Evolutionary conservation across 108 stramenopile species (phyloP), one percentile per base, ranked within the genome.

Genomic region (Discostella pseudostelligera): DNA sequence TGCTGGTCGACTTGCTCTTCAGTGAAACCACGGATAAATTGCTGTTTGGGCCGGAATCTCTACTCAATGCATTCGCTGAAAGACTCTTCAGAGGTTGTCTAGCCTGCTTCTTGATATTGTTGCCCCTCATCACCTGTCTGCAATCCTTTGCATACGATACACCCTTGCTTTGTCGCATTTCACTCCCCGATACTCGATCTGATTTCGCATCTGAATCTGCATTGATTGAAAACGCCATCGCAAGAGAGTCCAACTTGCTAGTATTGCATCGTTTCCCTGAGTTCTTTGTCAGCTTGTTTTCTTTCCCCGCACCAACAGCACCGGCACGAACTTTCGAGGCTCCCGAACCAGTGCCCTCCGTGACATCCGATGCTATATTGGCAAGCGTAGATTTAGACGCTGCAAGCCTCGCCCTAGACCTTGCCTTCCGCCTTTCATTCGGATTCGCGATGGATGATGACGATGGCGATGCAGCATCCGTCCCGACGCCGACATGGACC

Each of bases 161-260:
- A 32, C 32, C 32, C 32, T 32, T 32, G 32, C 32, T 32, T 32
- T 32, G 3, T 32, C 5, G 32, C 5, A 5, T 25, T 51, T 11
- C 50, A 14, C 24, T 26, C 24, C 0, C 10, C 25, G 50, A 51
- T 26, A 25, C 47, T n/a, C 1, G 1, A 3, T 60, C 44, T 29
- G 4, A 9, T 13, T 7, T 35, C 32, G 49, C 19, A 7, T 1
- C 49, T 13, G 19, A 35, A 39, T 49, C 49, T 0, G 1, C 16
- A 8, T 48, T 22, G 5, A 14, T 20, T 29, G 26, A 16, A 12
- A 44, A 60, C 45, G 48, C 9, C n/a, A 35, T 39, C 11, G 51
- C 69, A 19, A 70, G 60, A 12, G 69, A 62, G 39, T 62, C 69
- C 69, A 70, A 55, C 26, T 42, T 70, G 10, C 21, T 37, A 32